These are phyloP conservation scores for Rhodotorula sp. DNA, from an alignment of 1,284 basidiomycete species.

Conservation along the genomic window DNA sequence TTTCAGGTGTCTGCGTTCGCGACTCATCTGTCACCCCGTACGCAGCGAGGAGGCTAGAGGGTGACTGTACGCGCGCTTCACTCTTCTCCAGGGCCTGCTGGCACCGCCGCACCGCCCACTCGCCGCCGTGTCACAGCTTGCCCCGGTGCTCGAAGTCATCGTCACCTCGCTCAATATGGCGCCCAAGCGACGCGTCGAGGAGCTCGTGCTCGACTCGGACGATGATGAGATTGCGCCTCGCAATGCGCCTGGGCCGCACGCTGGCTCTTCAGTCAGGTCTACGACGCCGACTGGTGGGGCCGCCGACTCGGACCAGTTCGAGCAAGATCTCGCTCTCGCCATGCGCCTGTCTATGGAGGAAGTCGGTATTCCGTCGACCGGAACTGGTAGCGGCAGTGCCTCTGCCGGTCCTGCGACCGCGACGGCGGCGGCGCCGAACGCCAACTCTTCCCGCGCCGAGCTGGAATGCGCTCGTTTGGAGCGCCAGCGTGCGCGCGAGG, in stretches of 20 bases:
- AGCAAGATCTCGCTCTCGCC: slow-evolving; percentile 9
- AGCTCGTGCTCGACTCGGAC: slow-evolving; percentile 18
- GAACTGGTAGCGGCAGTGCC: no score
- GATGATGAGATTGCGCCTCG: background rate
- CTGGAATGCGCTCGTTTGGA: slow-evolving; percentile 32
- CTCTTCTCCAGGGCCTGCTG: no score
- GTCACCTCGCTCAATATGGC: background rate
- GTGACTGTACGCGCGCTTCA: no score
- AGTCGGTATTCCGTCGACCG: background rate
- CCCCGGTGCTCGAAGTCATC: background rate
- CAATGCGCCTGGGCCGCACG: background rate
- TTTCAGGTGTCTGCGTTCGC: no score
- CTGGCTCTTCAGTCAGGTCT: no score
- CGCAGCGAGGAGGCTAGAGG: no score
- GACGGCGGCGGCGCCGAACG: background rate
- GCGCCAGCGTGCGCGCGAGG: slow-evolving; percentile 16
- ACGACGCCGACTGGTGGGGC: background rate
- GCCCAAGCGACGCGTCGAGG: slow-evolving; percentile 16
- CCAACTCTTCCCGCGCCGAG: slow-evolving; percentile 4
- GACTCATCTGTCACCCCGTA: no score
- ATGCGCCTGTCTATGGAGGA: slow-evolving; percentile 8
- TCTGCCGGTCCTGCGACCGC: no score
- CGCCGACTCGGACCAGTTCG: slow-evolving; percentile 4
- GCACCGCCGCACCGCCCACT: no score
- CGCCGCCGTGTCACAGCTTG: background rate